Percentiles rank a stretch among this genome's conserved stretches.
phyloP scores from a whole-genome alignment of 768 basidiomycete genomes.

The Favolaschia claudopus region DNA sequence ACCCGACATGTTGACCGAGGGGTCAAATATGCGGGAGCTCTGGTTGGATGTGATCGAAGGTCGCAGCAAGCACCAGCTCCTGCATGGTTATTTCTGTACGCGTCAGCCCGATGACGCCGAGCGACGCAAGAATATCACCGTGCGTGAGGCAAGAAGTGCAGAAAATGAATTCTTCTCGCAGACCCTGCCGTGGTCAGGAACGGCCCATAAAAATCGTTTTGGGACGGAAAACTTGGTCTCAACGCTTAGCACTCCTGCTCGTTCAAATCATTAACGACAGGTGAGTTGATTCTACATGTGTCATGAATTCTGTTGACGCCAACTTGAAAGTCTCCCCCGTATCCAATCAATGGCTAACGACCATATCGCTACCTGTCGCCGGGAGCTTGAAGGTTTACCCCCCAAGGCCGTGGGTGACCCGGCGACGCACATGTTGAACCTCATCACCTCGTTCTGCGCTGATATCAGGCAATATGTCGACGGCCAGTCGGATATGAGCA shows the following conservation, averaged over 20 bases:
- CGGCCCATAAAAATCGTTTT: slow-evolving; percentile 34
- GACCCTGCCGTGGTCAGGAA: slow-evolving; percentile 43
- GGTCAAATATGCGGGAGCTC: slow-evolving; percentile 40
- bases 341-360: slow-evolving; percentile 25
- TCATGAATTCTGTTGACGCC: too few relatives aligned
- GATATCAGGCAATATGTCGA: slow-evolving; percentile 34
- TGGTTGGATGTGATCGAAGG: slow-evolving; percentile 54
- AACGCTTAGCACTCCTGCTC: slow-evolving; percentile 42
- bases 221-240: slow-evolving; percentile 43
- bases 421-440: slow-evolving; percentile 38
- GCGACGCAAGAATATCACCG: slow-evolving; percentile 36
- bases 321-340: slow-evolving; percentile 25
- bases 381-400: slow-evolving; percentile 37
- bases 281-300: too few relatives aligned
- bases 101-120: slow-evolving; percentile 47
- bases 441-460: slow-evolving; percentile 40
- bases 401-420: slow-evolving; percentile 39
- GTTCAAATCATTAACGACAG: slow-evolving; percentile 46
- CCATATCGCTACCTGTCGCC: slow-evolving; percentile 29
- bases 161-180: slow-evolving; percentile 44
- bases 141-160: slow-evolving; percentile 35
- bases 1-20: slow-evolving; percentile 51
- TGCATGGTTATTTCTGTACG: slow-evolving; percentile 50
- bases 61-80: slow-evolving; percentile 43
- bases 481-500: slow-evolving; percentile 29